Evolutionary conservation across 768 basidiomycete species (phyloP).

Genomic region (Dentipellis fragilis): DNA sequence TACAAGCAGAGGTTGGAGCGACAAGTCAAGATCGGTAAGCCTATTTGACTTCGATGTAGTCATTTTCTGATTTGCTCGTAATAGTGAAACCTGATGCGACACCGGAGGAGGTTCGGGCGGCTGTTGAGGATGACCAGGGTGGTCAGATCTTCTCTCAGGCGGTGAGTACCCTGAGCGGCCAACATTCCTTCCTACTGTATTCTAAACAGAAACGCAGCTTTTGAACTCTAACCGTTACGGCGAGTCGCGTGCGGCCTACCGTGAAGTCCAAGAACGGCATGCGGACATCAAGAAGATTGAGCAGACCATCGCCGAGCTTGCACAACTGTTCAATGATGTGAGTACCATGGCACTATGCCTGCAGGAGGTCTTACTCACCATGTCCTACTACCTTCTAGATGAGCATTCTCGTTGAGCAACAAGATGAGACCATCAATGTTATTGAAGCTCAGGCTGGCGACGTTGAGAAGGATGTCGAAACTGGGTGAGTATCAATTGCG

Average conservation of each 20-base stretch:
- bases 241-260: constrained; percentile 81
- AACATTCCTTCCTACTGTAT: not conserved
- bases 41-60: not conserved
- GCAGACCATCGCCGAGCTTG: constrained; percentile 83
- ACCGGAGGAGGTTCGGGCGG: constrained; percentile 62
- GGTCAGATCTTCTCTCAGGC: constrained; percentile 76
- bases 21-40: constrained; percentile 67
- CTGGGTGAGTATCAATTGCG: constrained; percentile 44
- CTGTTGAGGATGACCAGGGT: constrained; percentile 53
- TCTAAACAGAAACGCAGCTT: constrained; percentile 36
- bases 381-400: constrained; percentile 57
- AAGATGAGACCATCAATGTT: constrained; percentile 77
- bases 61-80: not conserved
- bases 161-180: constrained; percentile 22
- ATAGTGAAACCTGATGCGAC: constrained; percentile 83
- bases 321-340: constrained; percentile 93
- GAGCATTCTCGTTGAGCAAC: constrained; percentile 91
- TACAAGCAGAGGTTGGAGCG: constrained; percentile 61
- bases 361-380: not conserved
- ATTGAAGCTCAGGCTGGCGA: constrained; percentile 69
- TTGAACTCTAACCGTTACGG: constrained; percentile 88
- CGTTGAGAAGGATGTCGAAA: constrained; percentile 78
- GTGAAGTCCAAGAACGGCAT: constrained; percentile 95
- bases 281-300: constrained; percentile 95
- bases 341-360: constrained; percentile 17